Conservation (phyloP, 768 basidiomycete genomes). For the Phylloporus sp. region DNA sequence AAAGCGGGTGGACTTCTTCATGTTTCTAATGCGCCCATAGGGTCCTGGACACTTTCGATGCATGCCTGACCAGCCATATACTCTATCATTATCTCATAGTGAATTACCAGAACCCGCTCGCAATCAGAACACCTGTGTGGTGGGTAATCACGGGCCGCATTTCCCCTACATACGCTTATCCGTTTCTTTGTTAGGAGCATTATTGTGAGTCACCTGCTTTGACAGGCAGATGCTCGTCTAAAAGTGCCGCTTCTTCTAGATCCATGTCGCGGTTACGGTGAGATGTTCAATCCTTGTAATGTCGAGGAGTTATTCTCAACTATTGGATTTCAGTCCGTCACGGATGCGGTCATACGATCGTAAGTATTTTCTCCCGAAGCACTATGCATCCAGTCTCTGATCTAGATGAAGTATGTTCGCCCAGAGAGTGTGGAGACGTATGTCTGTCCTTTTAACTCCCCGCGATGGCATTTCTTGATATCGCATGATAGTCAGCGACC, state of each 20-base stretch:
- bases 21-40: constrained; percentile 1
- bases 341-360: constrained; percentile 45
- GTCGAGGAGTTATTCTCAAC: not conserved
- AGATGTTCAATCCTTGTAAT: constrained; percentile 14
- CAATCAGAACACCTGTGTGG: constrained; percentile 45
- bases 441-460: constrained; percentile 16
- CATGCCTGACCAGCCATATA: constrained; percentile 46
- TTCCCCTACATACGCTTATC: not conserved
- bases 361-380: constrained; percentile 7
- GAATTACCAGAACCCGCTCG: constrained; percentile 45
- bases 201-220: constrained; percentile 35
- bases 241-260: constrained; percentile 25
- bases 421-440: constrained; percentile 44
- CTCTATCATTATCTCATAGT: constrained; percentile 54
- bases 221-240: not conserved
- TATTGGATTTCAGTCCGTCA: constrained; percentile 35
- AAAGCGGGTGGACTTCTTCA: not conserved
- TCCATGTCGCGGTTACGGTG: constrained; percentile 52
- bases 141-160: not conserved
- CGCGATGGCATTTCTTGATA: constrained; percentile 8
- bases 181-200: constrained; percentile 40
- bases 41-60: constrained; percentile 52
- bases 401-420: constrained; percentile 40
- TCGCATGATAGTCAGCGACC: constrained; percentile 39
- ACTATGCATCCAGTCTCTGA: not conserved